phyloP scores from a whole-genome alignment of 1,139 yeast species.

The Candida dubliniensis region DNA sequence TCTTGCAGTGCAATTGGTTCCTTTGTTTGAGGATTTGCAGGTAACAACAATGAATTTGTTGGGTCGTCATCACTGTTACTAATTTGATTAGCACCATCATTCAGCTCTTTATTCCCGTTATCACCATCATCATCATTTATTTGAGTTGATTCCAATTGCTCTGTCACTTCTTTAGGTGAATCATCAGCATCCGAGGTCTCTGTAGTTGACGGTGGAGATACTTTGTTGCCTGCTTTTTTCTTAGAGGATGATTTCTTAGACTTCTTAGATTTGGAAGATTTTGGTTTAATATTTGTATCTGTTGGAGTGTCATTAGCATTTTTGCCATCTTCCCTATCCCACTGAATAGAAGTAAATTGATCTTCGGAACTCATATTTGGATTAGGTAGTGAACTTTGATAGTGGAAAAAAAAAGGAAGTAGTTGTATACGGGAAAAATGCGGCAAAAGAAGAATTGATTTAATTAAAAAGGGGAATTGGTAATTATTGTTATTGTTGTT shows the following conservation, averaged over 20 bases:
- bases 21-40: constrained; percentile 5
- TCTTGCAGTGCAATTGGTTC: background rate
- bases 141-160: constrained; percentile 6
- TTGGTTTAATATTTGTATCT: constrained; percentile 8
- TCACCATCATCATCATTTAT: background rate
- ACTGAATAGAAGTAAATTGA: constrained; percentile 57
- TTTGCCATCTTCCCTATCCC: constrained; percentile 53
- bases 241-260: background rate
- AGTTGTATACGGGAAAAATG: background rate
- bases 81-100: constrained; percentile 5
- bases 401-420: background rate
- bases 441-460: background rate
- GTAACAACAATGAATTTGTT: constrained; percentile 15
- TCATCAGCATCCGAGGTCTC: constrained; percentile 1
- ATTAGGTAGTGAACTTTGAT: background rate
- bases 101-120: constrained; percentile 7
- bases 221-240: constrained; percentile 1
- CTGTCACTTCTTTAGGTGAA: background rate
- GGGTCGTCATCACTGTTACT: constrained; percentile 14
- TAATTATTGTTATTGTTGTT: too few species aligned
- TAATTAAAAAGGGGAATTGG: too few species aligned
- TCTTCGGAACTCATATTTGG: constrained; percentile 37
- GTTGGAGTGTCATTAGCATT: constrained; percentile 7
- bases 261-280: constrained; percentile 1
- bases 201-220: background rate